Percentiles rank a stretch among this genome's conserved stretches.
These are phyloP conservation scores for Diaporthe sp. DNA, from an alignment of 2,329 filamentous ascomycete species.

Conservation along the genomic window DNA sequence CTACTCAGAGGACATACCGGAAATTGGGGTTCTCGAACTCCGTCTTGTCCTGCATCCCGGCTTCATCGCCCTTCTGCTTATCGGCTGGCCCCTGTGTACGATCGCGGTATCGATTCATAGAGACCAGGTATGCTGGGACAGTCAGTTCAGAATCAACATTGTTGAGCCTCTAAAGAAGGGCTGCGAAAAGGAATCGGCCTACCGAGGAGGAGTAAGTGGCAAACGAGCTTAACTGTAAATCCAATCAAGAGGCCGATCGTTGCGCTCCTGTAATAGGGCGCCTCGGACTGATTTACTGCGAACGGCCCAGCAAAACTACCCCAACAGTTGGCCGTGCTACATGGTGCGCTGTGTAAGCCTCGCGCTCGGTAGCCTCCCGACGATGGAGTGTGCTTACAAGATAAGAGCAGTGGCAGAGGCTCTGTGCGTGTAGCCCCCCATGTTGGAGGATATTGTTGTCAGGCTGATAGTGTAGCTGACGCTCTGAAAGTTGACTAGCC, in stretches of 20 bases:
- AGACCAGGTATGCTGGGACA: not conserved
- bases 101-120: not conserved
- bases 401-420: conserved; percentile 47
- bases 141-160: not conserved
- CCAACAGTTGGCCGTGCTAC: conserved; percentile 50
- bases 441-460: conserved; percentile 48
- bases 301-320: conserved; percentile 51
- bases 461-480: conserved; percentile 50
- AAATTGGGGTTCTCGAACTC: not conserved
- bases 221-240: conserved; percentile 49
- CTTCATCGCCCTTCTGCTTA: not conserved
- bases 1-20: not conserved
- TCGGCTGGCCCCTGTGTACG: not conserved
- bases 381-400: conserved; percentile 38
- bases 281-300: conserved; percentile 47
- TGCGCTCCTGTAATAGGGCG: conserved; percentile 46
- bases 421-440: conserved; percentile 50
- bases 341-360: not conserved
- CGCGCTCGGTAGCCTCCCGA: not conserved
- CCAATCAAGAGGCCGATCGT: conserved; percentile 52
- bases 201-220: conserved; percentile 49
- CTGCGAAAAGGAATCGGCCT: not conserved
- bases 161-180: not conserved
- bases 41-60: not conserved
- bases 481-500: conserved; percentile 50